phyloP scores from a whole-genome alignment of 495 filamentous ascomycete genomes.

The Cenococcum geophilum region DNA sequence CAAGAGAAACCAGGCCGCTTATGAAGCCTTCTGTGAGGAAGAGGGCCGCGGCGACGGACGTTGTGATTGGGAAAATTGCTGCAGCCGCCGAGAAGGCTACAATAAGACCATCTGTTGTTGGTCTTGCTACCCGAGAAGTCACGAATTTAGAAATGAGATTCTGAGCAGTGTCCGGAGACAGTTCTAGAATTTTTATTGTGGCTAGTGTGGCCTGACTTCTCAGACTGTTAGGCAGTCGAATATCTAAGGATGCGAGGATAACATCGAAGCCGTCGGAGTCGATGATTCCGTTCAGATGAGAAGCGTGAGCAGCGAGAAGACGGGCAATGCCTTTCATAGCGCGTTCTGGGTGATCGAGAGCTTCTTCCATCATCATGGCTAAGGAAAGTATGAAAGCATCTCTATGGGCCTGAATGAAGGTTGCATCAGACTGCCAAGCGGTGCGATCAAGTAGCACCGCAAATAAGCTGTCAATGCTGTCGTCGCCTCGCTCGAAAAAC shows the following conservation, averaged over 20 bases:
- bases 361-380: slow-evolving; percentile 58
- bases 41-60: slow-evolving; percentile 60
- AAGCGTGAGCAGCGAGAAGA: slow-evolving; percentile 54
- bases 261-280: slow-evolving; percentile 75
- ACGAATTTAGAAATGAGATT: slow-evolving; percentile 64
- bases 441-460: slow-evolving; percentile 51
- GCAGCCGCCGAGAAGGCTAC: slow-evolving; percentile 84
- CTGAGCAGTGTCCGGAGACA: slow-evolving; percentile 60
- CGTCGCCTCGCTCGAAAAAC: slow-evolving; percentile 56
- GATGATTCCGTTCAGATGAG: slow-evolving; percentile 56
- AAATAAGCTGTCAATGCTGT: slow-evolving; percentile 52
- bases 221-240: slow-evolving; percentile 60
- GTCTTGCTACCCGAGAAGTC: slow-evolving; percentile 45
- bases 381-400: slow-evolving; percentile 63
- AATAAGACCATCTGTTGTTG: slow-evolving; percentile 54
- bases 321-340: slow-evolving; percentile 59
- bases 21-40: slow-evolving; percentile 85
- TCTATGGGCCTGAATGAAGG: slow-evolving; percentile 44
- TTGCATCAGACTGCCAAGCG: slow-evolving; percentile 52
- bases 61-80: slow-evolving; percentile 76
- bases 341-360: slow-evolving; percentile 52
- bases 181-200: slow-evolving; percentile 72
- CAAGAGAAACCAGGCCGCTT: slow-evolving; percentile 57
- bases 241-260: slow-evolving; percentile 69
- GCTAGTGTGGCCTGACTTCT: slow-evolving; percentile 70